Evolutionary conservation across 2,329 filamentous ascomycete genomes (phyloP).

Genomic region (Monosporascus cannonballus): DNA sequence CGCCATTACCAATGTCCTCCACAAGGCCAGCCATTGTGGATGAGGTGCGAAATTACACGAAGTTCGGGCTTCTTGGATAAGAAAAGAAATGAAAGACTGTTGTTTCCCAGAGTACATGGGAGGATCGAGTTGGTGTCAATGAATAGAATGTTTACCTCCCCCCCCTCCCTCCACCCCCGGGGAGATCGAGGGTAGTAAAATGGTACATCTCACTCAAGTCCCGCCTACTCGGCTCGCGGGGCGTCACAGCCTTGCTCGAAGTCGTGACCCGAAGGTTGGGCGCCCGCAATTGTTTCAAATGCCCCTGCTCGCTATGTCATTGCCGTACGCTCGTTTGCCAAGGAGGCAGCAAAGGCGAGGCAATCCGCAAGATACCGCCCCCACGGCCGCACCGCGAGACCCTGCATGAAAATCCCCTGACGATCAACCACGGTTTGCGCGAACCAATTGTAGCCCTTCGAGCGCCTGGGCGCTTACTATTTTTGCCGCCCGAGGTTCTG

Average conservation of each 20-base stretch:
- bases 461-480: not conserved
- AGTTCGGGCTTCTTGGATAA: slow-evolving; percentile 1
- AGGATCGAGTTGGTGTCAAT: not conserved
- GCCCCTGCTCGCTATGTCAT: not conserved
- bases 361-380: not conserved
- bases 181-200: not conserved
- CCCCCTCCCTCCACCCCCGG: not conserved
- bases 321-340: not conserved
- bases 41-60: slow-evolving; percentile 6
- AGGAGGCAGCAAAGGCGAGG: not conserved
- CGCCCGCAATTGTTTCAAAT: not conserved
- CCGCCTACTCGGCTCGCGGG: too few species aligned
- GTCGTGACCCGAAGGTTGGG: not conserved
- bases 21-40: slow-evolving; percentile 24
- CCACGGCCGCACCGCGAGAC: not conserved
- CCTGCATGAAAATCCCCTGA: not conserved
- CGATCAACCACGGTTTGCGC: not conserved
- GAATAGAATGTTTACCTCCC: not conserved
- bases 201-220: not conserved
- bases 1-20: slow-evolving; percentile 13
- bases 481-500: not conserved
- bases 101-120: not conserved
- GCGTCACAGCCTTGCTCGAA: not conserved
- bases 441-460: not conserved
- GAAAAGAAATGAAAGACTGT: not conserved